These are phyloP conservation scores for Mortierella sp. DNA, from an alignment of 371 early-diverging fungal genomes.

Conservation along the genomic window DNA sequence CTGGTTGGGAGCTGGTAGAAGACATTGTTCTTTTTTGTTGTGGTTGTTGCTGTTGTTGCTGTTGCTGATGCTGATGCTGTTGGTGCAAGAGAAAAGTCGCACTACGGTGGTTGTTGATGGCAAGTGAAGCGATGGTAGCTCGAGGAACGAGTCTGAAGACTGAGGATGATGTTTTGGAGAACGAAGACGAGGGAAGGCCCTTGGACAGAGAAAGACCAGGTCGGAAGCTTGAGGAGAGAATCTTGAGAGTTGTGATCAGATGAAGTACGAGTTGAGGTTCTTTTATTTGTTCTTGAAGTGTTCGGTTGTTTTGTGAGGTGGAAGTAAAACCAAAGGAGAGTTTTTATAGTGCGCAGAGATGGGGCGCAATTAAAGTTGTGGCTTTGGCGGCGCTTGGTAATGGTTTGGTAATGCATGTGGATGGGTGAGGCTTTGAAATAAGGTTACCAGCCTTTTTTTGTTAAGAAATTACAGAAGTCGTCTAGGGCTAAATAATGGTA, in stretches of 20 bases:
- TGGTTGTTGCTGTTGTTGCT: conserved; percentile 1
- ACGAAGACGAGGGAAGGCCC: neutral
- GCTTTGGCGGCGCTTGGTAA: too few relatives aligned
- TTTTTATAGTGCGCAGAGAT: too few relatives aligned
- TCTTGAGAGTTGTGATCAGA: neutral
- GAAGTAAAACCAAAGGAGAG: too few relatives aligned
- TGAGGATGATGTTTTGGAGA: neutral
- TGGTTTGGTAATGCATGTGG: too few relatives aligned
- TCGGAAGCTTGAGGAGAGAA: conserved; percentile 14
- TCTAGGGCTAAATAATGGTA: too few relatives aligned
- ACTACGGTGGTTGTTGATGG: neutral
- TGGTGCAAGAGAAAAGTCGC: neutral
- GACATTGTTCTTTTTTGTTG: conserved; percentile 24
- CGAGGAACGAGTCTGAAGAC: neutral
- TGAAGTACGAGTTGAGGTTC: too few relatives aligned
- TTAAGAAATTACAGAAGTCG: too few relatives aligned
- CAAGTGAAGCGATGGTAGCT: neutral
- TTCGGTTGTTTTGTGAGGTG: too few relatives aligned
- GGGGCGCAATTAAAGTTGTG: too few relatives aligned
- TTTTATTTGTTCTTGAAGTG: too few relatives aligned
- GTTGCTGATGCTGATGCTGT: conserved; percentile 1
- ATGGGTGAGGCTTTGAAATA: too few relatives aligned
- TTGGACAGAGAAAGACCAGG: conserved; percentile 4
- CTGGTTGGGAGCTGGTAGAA: conserved; percentile 8
- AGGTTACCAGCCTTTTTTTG: too few relatives aligned